Evolutionary conservation across 176 grass and related monocot genomes (phyloP).

Genomic region (Tillandsia fasciculata): DNA sequence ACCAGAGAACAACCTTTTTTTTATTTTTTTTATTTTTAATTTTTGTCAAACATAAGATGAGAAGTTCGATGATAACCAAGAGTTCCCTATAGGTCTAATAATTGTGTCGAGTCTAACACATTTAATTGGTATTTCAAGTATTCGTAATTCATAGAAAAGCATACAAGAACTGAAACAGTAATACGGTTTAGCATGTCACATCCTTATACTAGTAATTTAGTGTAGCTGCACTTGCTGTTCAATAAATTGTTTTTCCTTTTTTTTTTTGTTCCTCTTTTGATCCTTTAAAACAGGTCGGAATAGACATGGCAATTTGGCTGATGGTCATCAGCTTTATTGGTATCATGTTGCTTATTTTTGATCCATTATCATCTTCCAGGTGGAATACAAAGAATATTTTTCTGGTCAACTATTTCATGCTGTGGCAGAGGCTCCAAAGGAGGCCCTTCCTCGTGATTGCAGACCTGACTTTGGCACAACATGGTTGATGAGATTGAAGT

Average conservation of each 20-base stretch:
- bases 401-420: constrained; percentile 84
- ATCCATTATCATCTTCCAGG: constrained; percentile 32
- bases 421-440: constrained; percentile 75
- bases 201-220: too few relatives aligned
- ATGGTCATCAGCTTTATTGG: background rate
- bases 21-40: too few relatives aligned
- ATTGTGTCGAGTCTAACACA: background rate
- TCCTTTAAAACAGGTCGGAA: too few relatives aligned
- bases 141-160: too few relatives aligned
- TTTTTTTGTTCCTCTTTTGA: too few relatives aligned
- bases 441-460: constrained; percentile 75
- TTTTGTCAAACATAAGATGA: background rate
- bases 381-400: constrained; percentile 94
- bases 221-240: too few relatives aligned
- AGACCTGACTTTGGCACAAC: constrained; percentile 71
- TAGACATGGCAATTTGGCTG: background rate
- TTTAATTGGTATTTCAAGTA: background rate
- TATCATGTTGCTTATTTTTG: background rate
- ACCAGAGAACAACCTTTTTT: background rate
- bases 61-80: background rate
- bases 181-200: background rate
- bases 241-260: too few relatives aligned
- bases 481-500: constrained; percentile 60
- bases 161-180: background rate
- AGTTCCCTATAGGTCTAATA: background rate